Base-by-base conservation (phyloP, 1,139 yeast genomes). In the Candida dubliniensis region DNA sequence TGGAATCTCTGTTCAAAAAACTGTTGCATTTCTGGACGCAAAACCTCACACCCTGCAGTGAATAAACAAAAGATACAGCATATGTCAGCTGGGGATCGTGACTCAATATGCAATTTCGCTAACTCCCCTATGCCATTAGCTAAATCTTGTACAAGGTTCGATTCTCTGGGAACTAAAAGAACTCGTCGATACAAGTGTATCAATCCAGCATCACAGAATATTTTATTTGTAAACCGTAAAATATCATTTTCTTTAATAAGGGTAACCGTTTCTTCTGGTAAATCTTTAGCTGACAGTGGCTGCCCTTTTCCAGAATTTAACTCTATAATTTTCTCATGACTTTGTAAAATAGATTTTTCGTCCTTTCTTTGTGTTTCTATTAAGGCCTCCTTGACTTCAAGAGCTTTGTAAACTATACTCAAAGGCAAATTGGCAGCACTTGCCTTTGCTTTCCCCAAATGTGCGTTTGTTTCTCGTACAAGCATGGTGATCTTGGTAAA, bases 21-120 rank as follows among this genome's bases (percentile, higher is more conserved):
- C 1, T 49, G 48, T 38, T 77, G 63, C 46, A 59, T 55, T 1
- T 57, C 55, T 1, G 54, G 54, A 44, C 74, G 71, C 12, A 72
- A 48, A 8, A 77, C 70, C 48, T 82, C 88, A 62, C 85, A 79
- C 4, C 81, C 87, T 40, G 82, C 80, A 39, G 80, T 70, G 55
- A 82, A 82, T 10, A 75, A 56, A 30, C 83, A 77, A 47, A 81
- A 78, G 1, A 80, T 68, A 2, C 79, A 64, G 52, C 87, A 80
- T 3, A 78, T 64, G 31, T 79, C 81, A 2, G 82, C 80, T 1
- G 86, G 74, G 1, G 80, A 68, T 8, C 65, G 63, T 4, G 73
- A 61, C 23, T 69, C 74, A 4, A 82, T 70, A 38, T 68, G 58
- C 2, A 62, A 58, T 25, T 60, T 58, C 2, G 76, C 53, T 0